phyloP scores from a whole-genome alignment of 257 asterid genomes.

The Oldenlandia corymbosa region DNA sequence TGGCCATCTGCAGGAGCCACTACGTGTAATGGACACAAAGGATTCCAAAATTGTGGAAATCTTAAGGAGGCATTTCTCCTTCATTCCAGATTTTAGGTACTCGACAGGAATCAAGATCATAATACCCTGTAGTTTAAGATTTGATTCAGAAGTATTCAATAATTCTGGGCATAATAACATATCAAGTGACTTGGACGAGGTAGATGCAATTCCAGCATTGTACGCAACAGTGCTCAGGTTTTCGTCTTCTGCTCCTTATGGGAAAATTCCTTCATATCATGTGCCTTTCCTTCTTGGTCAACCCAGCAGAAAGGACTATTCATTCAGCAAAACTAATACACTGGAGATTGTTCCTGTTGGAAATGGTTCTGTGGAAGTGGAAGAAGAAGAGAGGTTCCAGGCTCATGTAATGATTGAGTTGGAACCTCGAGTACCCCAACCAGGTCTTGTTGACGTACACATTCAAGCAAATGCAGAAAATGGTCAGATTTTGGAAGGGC shows the following conservation, averaged over 20 bases:
- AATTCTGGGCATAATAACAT: conserved; percentile 32
- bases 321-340: conserved; percentile 41
- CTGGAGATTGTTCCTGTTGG: conserved; percentile 67
- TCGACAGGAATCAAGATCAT: conserved; percentile 73
- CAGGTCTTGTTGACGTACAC: conserved; percentile 69
- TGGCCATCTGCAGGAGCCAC: conserved; percentile 54
- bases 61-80: conserved; percentile 72
- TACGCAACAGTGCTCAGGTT: conserved; percentile 74
- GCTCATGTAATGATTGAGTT: conserved; percentile 70
- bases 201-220: conserved; percentile 71
- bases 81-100: conserved; percentile 71
- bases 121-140: conserved; percentile 61
- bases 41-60: conserved; percentile 56
- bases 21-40: conserved; percentile 88
- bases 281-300: conserved; percentile 77
- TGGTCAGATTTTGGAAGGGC: conserved; percentile 68
- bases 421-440: conserved; percentile 88
- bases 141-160: conserved; percentile 56
- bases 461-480: conserved; percentile 74
- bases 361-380: conserved; percentile 45
- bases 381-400: conserved; percentile 47
- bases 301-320: conserved; percentile 32
- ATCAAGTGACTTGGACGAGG: conserved; percentile 29
- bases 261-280: conserved; percentile 57
- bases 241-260: conserved; percentile 76